Evolutionary conservation across 306 rosid species (phyloP).

Genomic region (Malus sylvestris): DNA sequence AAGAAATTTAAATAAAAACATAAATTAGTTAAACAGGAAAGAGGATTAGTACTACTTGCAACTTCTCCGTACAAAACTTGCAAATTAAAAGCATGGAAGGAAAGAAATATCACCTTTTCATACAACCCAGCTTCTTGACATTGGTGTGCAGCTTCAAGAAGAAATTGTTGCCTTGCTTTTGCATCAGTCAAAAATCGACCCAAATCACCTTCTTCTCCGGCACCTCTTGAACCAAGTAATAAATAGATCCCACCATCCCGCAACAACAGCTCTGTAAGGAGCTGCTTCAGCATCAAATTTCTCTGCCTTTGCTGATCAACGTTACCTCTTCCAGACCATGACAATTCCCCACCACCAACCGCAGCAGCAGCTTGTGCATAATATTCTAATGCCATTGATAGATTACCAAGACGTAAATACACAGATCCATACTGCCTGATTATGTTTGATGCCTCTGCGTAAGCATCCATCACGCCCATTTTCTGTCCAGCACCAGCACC

Average conservation of each 20-base stretch:
- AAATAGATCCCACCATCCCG: slow-evolving; percentile 84
- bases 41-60: not conserved
- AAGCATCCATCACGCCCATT: slow-evolving; percentile 88
- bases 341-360: slow-evolving; percentile 85
- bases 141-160: slow-evolving; percentile 85
- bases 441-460: slow-evolving; percentile 78
- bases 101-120: slow-evolving; percentile 57
- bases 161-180: slow-evolving; percentile 72
- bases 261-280: slow-evolving; percentile 73
- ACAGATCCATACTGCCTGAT: slow-evolving; percentile 83
- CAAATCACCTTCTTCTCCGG: slow-evolving; percentile 95
- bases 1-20: not conserved
- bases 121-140: slow-evolving; percentile 93
- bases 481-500: slow-evolving; percentile 66
- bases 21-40: not conserved
- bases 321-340: slow-evolving; percentile 85
- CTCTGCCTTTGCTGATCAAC: slow-evolving; percentile 92
- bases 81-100: not conserved
- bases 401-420: slow-evolving; percentile 67
- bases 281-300: slow-evolving; percentile 93
- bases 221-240: slow-evolving; percentile 84
- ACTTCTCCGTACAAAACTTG: not conserved
- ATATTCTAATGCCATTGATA: slow-evolving; percentile 71
- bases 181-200: slow-evolving; percentile 67
- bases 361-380: slow-evolving; percentile 98